These are phyloP conservation scores for Fusarium compactum DNA, from an alignment of 2,329 filamentous ascomycete species.

Conservation along the genomic window DNA sequence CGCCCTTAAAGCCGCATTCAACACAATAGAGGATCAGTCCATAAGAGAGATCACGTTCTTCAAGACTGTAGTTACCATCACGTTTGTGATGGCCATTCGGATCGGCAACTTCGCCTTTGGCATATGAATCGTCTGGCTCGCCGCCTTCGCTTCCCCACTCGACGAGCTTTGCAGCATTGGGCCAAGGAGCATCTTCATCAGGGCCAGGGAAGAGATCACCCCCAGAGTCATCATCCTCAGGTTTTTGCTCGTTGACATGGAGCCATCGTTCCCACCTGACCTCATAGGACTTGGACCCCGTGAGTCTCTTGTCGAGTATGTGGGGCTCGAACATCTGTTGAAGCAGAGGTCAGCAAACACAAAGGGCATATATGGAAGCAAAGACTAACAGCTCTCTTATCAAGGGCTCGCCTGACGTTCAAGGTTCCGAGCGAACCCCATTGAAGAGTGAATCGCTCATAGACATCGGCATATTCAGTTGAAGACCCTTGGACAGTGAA, in stretches of 20 bases:
- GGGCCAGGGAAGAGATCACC: neutral
- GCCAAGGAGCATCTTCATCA: slow-evolving; percentile 12
- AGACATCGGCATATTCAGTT: neutral
- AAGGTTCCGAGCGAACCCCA: slow-evolving; percentile 16
- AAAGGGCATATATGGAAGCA: fast-evolving
- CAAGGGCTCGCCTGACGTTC: slow-evolving; percentile 12
- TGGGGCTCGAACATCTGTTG: slow-evolving; percentile 15
- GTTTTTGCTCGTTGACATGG: neutral
- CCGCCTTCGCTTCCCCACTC: neutral
- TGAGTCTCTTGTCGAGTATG: neutral
- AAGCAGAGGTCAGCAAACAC: neutral
- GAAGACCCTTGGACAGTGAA: slow-evolving; percentile 6
- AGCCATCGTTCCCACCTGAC: neutral
- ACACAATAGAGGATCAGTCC: slow-evolving; percentile 6
- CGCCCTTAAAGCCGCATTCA: slow-evolving; percentile 7
- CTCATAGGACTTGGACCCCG: neutral
- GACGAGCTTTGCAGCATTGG: slow-evolving; percentile 7
- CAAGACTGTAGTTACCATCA: neutral
- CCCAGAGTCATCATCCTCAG: too few species aligned
- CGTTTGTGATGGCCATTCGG: slow-evolving; percentile 19
- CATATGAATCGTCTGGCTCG: slow-evolving; percentile 5
- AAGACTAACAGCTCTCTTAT: slow-evolving; percentile 24
- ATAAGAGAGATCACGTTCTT: slow-evolving; percentile 6
- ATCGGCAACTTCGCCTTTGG: slow-evolving; percentile 2
- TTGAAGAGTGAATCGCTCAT: neutral